Evolutionary conservation across 2,329 filamentous ascomycete genomes (phyloP).

Genomic region (Talaromyces funiculosus): DNA sequence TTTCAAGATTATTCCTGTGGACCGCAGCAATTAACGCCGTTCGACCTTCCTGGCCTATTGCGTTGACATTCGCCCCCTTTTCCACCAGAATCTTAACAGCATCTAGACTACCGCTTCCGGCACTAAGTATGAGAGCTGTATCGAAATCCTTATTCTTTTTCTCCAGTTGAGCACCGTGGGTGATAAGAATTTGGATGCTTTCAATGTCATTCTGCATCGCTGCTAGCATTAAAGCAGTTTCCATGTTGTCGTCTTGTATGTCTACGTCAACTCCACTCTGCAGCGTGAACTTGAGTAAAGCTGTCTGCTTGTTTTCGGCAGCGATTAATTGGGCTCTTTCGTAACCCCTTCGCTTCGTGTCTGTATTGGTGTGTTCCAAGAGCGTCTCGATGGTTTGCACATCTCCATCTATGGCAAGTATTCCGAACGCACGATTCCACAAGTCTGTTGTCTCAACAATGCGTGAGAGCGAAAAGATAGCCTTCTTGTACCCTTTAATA

Average conservation of each 20-base stretch:
- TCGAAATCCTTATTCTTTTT: neutral
- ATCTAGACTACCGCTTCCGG: neutral
- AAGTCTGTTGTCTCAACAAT: no score
- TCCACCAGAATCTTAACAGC: slow-evolving; percentile 19
- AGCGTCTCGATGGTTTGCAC: no score
- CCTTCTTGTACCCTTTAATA: no score
- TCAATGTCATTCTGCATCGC: neutral
- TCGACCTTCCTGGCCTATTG: neutral
- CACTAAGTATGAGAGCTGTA: slow-evolving; percentile 3
- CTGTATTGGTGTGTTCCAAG: no score
- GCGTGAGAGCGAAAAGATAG: no score
- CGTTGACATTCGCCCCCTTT: slow-evolving; percentile 19
- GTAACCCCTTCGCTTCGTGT: no score
- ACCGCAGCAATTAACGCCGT: slow-evolving; percentile 7
- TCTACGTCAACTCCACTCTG: neutral
- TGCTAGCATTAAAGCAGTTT: slow-evolving; percentile 6
- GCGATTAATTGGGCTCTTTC: neutral
- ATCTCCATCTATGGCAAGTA: no score
- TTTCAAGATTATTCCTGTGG: no score
- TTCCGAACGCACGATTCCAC: no score
- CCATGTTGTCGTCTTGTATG: neutral
- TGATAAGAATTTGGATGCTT: neutral
- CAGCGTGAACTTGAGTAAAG: neutral
- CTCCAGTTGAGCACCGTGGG: neutral
- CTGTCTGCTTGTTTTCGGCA: neutral